Conservation (phyloP, 768 basidiomycete genomes). For the Inosperma sp. region DNA sequence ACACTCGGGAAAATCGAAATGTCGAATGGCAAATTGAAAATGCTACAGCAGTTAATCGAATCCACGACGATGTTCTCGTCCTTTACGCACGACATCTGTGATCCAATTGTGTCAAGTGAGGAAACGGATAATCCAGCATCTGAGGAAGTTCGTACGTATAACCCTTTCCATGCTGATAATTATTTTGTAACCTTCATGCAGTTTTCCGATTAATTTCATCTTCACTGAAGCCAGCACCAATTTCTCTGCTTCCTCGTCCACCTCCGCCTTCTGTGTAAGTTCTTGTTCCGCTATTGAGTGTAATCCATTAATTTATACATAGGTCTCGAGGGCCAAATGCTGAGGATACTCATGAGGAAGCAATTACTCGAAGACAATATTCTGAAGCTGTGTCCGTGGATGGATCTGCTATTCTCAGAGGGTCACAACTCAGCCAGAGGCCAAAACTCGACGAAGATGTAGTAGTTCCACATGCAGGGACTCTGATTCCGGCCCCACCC, state of each 20-base stretch:
- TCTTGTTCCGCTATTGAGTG: neutral
- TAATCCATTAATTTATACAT: neutral
- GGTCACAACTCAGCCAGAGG: constrained; percentile 13
- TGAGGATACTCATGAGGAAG: constrained; percentile 44
- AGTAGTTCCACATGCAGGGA: neutral
- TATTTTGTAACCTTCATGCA: constrained; percentile 18
- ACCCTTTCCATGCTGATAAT: constrained; percentile 5
- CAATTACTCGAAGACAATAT: constrained; percentile 37
- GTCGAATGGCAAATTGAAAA: no score
- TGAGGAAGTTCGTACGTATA: constrained; percentile 18
- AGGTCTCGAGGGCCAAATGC: constrained; percentile 47
- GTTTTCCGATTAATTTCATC: constrained; percentile 49
- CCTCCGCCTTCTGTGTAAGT: constrained; percentile 41
- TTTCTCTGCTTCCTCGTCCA: constrained; percentile 36
- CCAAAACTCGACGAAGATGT: neutral
- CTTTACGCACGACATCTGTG: neutral
- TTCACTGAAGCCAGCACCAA: constrained; percentile 30
- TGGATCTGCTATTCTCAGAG: constrained; percentile 24
- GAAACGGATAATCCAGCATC: neutral
- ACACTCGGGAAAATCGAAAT: no score
- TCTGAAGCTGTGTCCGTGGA: constrained; percentile 41
- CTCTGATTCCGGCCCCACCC: constrained; percentile 14
- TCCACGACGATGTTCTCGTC: constrained; percentile 2
- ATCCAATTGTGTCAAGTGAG: constrained; percentile 5
- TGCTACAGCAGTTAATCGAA: no score